phyloP scores from a whole-genome alignment of 306 rosid genomes.

The Quercus ilex region DNA sequence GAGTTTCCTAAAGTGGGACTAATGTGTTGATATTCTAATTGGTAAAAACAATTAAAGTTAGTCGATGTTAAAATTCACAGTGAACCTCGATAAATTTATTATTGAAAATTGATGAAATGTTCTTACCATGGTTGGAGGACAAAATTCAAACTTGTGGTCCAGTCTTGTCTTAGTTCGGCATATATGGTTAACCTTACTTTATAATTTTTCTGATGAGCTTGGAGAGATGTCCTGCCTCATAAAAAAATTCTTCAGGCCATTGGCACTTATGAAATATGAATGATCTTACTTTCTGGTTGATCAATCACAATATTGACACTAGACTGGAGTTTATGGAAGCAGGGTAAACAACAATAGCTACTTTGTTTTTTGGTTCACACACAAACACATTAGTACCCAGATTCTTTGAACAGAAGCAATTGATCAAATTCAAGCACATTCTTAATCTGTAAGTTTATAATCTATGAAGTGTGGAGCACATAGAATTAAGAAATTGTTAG shows the following conservation, averaged over 20 bases:
- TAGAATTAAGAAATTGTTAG: background rate
- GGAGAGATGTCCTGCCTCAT: background rate
- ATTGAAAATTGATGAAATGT: background rate
- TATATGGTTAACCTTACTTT: background rate
- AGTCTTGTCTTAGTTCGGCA: background rate
- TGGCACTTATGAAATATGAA: background rate
- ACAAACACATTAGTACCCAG: too few species aligned
- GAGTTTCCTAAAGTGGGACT: background rate
- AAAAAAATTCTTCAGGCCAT: background rate
- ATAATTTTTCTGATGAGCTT: background rate
- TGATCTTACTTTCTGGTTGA: background rate
- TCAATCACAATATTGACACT: background rate
- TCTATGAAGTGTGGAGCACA: background rate
- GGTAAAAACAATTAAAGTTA: background rate
- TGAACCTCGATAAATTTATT: background rate
- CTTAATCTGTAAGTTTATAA: background rate
- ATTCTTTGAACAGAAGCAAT: background rate
- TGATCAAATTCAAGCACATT: background rate
- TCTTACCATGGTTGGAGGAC: background rate
- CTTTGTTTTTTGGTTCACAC: background rate
- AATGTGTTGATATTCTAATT: background rate
- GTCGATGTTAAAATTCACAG: background rate
- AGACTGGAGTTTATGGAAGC: background rate
- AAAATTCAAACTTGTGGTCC: background rate
- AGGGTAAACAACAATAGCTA: background rate